Evolutionary conservation across 495 filamentous ascomycete genomes (phyloP), one percentile per base, ranked within the genome.

Genomic region (Sphaerosporella brunnea): DNA sequence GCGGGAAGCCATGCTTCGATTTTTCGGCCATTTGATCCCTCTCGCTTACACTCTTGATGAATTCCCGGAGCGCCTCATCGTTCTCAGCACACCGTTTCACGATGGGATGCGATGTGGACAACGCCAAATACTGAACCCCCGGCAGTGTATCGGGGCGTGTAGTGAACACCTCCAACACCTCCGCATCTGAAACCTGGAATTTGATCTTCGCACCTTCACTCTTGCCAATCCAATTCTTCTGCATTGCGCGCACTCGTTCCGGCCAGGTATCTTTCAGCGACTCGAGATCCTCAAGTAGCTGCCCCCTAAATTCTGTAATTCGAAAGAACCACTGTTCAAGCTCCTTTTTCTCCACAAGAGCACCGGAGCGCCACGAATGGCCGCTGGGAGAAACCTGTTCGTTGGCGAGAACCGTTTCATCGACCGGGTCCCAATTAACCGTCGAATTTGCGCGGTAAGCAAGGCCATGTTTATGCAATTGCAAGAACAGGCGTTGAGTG

Each of bases 281-380:
- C 19, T 84, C 75, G 1, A 93, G 68, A 49, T 83, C 84, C 20
- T 77, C 66, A 25, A 92, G 63, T 0, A 93, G 67, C n/a, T 71
- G 64, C 43, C 87, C 75, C 42, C 79, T 73, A 59, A 83, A 92
- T 18, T 70, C 70, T 1, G 82, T 86, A 51, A 92, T 92, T 23
- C 75, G 74, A 43, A 93, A 74, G 55, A 93, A 93, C 85, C 85
- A 93, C 55, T 93, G 85, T 61, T 84, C 82, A 18, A 93, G 66
- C 45, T 74, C 74, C 42, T 73, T 64, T 62, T 85, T 79, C 61
- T 88, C 81, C 24, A 93, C 84, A 53, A 82, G 78, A 4, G 82
- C 85, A 2, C 85, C 85, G 7, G 84, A 90, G 41, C 85, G 70
- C 85, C 85, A 93, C 4, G 84, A 92, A 53, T 68, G 74, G 1